Percentiles rank a stretch among this genome's conserved stretches.
Conservation (phyloP, 768 basidiomycete species). For the Boletus tomentosulus region DNA sequence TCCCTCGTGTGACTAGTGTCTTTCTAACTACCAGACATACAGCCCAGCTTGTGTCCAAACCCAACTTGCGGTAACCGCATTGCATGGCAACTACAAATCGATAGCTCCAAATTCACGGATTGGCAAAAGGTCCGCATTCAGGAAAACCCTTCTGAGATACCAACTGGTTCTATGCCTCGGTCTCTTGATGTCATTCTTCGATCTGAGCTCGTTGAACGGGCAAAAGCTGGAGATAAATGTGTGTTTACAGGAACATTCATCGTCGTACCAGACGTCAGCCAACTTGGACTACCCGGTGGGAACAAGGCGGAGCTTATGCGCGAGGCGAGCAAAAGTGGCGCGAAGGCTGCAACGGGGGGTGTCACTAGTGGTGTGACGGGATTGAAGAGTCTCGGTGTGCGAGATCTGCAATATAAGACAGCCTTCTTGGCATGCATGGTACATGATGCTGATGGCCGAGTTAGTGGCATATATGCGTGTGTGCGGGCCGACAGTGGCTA, state of each 20-base stretch:
- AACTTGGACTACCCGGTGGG: constrained; percentile 91
- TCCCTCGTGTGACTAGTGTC: constrained; percentile 1
- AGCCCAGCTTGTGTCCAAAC: constrained; percentile 95
- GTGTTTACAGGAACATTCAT: constrained; percentile 98
- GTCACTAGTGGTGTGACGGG: constrained; percentile 87
- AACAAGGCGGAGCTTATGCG: constrained; percentile 88
- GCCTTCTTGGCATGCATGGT: constrained; percentile 99
- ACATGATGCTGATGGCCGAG: constrained; percentile 82
- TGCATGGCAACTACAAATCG: constrained; percentile 93
- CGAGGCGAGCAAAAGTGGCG: constrained; percentile 67
- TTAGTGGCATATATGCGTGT: constrained; percentile 38
- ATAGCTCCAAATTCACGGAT: constrained; percentile 94
- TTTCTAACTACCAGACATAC: neutral
- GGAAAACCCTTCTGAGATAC: constrained; percentile 98
- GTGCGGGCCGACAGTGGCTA: neutral
- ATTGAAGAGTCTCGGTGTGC: constrained; percentile 88
- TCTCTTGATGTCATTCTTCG: constrained; percentile 95
- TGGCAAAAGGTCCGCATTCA: constrained; percentile 99
- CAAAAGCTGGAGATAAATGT: constrained; percentile 98
- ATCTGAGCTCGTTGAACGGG: constrained; percentile 94
- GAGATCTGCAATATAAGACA: constrained; percentile 97
- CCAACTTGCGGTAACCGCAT: constrained; percentile 86
- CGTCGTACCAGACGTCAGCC: constrained; percentile 96
- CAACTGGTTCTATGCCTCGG: constrained; percentile 97
- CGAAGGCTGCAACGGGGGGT: constrained; percentile 54